A percentile compares a stretch with the other conserved stretches of the same genome.
Conservation (phyloP, 2,329 filamentous ascomycete genomes). For the Elsinoe australis region DNA sequence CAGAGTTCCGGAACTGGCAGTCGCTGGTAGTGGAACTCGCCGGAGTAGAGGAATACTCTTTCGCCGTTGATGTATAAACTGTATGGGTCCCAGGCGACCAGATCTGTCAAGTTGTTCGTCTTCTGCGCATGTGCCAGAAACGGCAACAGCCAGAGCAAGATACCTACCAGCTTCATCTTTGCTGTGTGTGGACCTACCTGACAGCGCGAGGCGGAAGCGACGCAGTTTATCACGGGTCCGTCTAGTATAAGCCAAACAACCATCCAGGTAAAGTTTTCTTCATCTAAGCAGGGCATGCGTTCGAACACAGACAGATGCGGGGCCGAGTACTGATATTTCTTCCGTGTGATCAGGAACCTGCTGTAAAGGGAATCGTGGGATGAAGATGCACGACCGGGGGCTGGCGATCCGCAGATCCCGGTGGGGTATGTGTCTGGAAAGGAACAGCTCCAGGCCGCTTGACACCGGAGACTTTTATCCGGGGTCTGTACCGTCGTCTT, state of each 20-base stretch:
- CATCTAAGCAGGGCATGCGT: background rate
- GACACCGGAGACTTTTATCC: background rate
- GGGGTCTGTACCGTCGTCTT: background rate
- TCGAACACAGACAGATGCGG: background rate
- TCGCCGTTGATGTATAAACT: slow-evolving; percentile 47
- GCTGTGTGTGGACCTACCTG: slow-evolving; percentile 2
- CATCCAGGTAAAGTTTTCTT: background rate
- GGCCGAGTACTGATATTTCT: slow-evolving; percentile 6
- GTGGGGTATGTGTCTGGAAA: slow-evolving; percentile 1
- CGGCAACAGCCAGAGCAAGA: slow-evolving; percentile 7
- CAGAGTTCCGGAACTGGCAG: slow-evolving; percentile 45
- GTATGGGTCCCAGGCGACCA: slow-evolving; percentile 49
- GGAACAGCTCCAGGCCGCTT: background rate
- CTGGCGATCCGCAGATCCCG: slow-evolving; percentile 9
- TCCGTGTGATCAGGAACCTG: slow-evolving; percentile 4
- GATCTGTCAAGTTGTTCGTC: slow-evolving; percentile 29
- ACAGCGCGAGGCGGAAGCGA: no score
- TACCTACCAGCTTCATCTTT: slow-evolving; percentile 10
- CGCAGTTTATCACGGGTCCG: no score
- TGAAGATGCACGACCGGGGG: background rate
- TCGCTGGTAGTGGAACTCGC: slow-evolving; percentile 49
- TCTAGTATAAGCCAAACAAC: background rate
- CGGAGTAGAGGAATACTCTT: slow-evolving; percentile 46
- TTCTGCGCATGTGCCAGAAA: slow-evolving; percentile 9
- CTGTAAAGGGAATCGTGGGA: slow-evolving; percentile 12